A percentile compares a stretch with the other conserved stretches of the same genome.
These are phyloP conservation scores for Phyllosticta capitalensis DNA, from an alignment of 2,329 filamentous ascomycete species.

Conservation along the genomic window DNA sequence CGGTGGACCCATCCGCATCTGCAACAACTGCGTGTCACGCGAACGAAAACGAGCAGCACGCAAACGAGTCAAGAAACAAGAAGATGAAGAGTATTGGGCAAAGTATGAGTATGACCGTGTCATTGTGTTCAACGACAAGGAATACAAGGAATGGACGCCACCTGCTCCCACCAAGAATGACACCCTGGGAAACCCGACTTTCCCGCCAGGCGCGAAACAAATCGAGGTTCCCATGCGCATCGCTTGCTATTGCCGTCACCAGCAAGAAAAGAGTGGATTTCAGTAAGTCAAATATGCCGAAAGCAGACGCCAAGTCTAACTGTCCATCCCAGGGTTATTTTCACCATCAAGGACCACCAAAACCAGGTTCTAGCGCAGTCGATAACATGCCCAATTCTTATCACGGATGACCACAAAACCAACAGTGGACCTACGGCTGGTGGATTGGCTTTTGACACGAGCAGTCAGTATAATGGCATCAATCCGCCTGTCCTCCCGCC, in stretches of 20 bases:
- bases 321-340: slow-evolving; percentile 54
- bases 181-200: neutral
- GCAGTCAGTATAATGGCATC: slow-evolving; percentile 6
- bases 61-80: slow-evolving; percentile 87
- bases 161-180: neutral
- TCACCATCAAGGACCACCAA: slow-evolving; percentile 74
- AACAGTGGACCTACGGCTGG: slow-evolving; percentile 39
- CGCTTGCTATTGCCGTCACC: slow-evolving; percentile 87
- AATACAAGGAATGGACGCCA: slow-evolving; percentile 24
- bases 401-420: slow-evolving; percentile 93
- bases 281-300: slow-evolving; percentile 28
- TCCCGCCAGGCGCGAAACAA: slow-evolving; percentile 45
- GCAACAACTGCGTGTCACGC: slow-evolving; percentile 78
- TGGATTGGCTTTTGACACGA: slow-evolving; percentile 17
- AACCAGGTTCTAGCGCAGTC: slow-evolving; percentile 70
- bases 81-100: slow-evolving; percentile 78
- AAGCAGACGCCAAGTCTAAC: neutral
- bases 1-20: slow-evolving; percentile 91
- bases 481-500: neutral
- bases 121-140: slow-evolving; percentile 31
- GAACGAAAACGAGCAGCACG: slow-evolving; percentile 84
- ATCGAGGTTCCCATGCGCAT: slow-evolving; percentile 91
- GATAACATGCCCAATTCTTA: slow-evolving; percentile 83
- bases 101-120: slow-evolving; percentile 38
- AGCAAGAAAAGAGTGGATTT: slow-evolving; percentile 82